phyloP scores from a whole-genome alignment of 2,329 filamentous ascomycete species.

The Fusarium staphyleae region DNA sequence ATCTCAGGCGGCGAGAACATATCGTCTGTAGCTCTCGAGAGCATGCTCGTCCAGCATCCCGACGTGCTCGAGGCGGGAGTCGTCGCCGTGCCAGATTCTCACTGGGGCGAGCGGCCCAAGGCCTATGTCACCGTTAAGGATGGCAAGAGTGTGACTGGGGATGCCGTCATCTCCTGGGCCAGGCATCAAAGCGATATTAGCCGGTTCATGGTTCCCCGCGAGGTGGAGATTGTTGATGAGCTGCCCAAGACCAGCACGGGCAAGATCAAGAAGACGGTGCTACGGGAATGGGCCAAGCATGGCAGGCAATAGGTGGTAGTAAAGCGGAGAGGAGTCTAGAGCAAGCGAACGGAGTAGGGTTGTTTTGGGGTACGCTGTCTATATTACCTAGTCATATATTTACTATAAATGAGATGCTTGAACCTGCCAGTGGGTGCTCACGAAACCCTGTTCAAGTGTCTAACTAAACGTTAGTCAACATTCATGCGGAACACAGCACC shows the following conservation, averaged over 20 bases:
- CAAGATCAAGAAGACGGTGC: constrained; percentile 93
- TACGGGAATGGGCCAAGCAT: constrained; percentile 78
- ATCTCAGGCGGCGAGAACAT: constrained; percentile 98
- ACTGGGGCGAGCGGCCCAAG: constrained; percentile 97
- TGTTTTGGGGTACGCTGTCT: background rate
- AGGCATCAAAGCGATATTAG: constrained; percentile 81
- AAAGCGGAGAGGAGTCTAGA: background rate
- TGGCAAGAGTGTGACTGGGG: constrained; percentile 56
- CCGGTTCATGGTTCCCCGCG: constrained; percentile 83
- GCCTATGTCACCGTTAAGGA: constrained; percentile 85
- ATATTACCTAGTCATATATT: no score
- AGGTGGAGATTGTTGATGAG: constrained; percentile 81
- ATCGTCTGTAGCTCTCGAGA: constrained; percentile 89
- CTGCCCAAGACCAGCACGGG: constrained; percentile 97
- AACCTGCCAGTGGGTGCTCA: background rate
- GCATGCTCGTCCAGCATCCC: constrained; percentile 87
- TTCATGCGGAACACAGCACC: constrained; percentile 46
- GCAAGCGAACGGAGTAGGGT: background rate
- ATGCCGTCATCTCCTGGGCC: constrained; percentile 86
- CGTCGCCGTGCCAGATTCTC: constrained; percentile 83
- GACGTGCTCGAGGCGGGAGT: constrained; percentile 91
- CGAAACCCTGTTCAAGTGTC: background rate
- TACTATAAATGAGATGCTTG: no score
- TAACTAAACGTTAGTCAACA: constrained; percentile 20
- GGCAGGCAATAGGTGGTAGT: constrained; percentile 25